phyloP scores from a whole-genome alignment of 257 asterid species.

The Forsythia suspensa region DNA sequence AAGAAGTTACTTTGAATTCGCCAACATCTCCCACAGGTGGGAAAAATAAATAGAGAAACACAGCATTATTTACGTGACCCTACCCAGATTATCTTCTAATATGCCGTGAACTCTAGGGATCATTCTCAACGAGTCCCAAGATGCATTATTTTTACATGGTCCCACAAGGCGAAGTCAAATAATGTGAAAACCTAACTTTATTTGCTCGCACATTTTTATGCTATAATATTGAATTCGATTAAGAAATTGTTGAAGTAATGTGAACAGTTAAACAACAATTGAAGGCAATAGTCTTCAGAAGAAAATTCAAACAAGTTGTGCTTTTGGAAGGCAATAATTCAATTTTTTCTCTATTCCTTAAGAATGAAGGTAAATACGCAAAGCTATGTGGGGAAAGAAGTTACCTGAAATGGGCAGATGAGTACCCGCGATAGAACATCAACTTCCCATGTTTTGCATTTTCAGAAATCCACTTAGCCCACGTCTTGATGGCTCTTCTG shows the following conservation, averaged over 20 bases:
- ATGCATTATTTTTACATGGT: background rate
- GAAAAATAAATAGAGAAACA: background rate
- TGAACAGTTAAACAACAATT: background rate
- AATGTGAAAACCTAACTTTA: background rate
- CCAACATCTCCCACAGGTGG: background rate
- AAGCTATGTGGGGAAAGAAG: background rate
- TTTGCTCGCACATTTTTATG: background rate
- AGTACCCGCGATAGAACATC: constrained; percentile 90
- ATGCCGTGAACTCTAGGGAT: background rate
- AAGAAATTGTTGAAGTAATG: background rate
- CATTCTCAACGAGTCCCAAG: background rate
- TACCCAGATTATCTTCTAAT: background rate
- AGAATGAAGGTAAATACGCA: background rate
- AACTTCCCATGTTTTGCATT: constrained; percentile 46
- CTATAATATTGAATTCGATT: background rate
- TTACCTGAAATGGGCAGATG: constrained; percentile 97
- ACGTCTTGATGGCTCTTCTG: constrained; percentile 78
- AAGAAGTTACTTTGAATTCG: no score
- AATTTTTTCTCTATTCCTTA: background rate
- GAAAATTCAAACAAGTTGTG: background rate
- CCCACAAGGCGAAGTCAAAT: background rate
- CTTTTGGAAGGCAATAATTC: background rate
- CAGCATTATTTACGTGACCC: background rate
- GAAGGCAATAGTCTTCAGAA: background rate
- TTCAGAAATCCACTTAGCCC: constrained; percentile 80